Percentiles rank a stretch among this genome's conserved stretches.
Conservation (phyloP, 106 monocot species). For the Dendrobium catenatum region DNA sequence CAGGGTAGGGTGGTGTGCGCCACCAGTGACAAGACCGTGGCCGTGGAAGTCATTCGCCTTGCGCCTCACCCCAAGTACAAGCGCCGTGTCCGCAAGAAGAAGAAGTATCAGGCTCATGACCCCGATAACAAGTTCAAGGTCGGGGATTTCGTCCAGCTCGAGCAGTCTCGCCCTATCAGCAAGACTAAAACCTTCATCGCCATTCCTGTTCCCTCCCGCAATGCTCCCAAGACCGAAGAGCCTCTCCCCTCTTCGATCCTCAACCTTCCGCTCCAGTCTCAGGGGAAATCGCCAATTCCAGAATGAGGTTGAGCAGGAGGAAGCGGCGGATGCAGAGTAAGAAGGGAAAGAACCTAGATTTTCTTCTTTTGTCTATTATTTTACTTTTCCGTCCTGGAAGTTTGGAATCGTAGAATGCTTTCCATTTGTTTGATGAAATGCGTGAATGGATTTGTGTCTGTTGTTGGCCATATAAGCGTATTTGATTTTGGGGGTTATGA, state of each 20-base stretch:
- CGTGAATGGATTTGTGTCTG: background rate
- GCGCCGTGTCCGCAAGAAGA: constrained; percentile 65
- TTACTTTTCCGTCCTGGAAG: background rate
- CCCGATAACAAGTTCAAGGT: constrained; percentile 76
- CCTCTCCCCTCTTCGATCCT: constrained; percentile 11
- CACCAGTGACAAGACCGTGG: constrained; percentile 82
- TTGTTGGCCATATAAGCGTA: background rate
- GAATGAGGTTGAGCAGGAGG: background rate
- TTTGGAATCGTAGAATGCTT: background rate
- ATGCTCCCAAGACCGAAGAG: constrained; percentile 18
- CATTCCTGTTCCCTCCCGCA: constrained; percentile 36
- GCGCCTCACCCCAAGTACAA: constrained; percentile 91
- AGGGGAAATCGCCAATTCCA: constrained; percentile 5
- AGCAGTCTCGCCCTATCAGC: constrained; percentile 81
- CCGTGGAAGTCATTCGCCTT: constrained; percentile 72
- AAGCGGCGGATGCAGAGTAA: background rate
- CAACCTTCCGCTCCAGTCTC: constrained; percentile 35
- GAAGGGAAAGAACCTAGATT: background rate
- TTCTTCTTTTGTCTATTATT: background rate
- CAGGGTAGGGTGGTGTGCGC: constrained; percentile 71
- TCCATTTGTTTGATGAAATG: constrained; percentile 8
- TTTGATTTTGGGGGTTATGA: background rate
- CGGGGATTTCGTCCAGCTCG: constrained; percentile 80
- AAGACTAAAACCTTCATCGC: constrained; percentile 90
- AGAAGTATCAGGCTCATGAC: constrained; percentile 92